These are phyloP conservation scores for Rhododendron ovatum DNA, from an alignment of 148 eudicot genomes.

Conservation along the genomic window DNA sequence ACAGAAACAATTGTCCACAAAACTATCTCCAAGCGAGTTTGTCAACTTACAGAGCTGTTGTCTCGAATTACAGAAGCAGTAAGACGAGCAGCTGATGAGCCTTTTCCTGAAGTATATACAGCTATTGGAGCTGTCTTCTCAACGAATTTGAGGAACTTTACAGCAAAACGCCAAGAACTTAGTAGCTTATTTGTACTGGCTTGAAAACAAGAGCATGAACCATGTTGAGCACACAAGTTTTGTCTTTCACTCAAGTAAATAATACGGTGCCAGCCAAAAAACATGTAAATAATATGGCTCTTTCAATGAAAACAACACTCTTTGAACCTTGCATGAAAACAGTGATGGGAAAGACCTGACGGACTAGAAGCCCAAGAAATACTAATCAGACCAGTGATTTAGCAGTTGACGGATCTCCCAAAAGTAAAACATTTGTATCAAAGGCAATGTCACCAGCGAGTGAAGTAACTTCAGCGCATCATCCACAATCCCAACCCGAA, in stretches of 20 bases:
- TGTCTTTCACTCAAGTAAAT: not conserved
- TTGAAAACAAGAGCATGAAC: conserved; percentile 5
- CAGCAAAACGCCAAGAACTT: conserved; percentile 8
- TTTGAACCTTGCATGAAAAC: too few species aligned
- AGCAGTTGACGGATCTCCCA: conserved; percentile 98
- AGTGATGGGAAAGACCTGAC: not conserved
- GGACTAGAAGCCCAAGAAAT: not conserved
- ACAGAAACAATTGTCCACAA: not conserved
- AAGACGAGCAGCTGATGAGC: conserved; percentile 99
- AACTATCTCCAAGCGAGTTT: not conserved
- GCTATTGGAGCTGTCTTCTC: conserved; percentile 99
- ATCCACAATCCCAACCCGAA: not conserved
- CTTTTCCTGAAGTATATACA: conserved; percentile 97
- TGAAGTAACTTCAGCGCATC: not conserved
- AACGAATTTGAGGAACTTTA: conserved; percentile 94
- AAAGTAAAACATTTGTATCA: conserved; percentile 83
- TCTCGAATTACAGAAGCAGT: conserved; percentile 97
- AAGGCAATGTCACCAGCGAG: not conserved
- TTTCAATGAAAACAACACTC: not conserved
- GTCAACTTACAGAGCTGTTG: conserved; percentile 72
- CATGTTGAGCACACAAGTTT: not conserved
- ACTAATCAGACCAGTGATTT: conserved; percentile 67
- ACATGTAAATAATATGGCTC: not conserved
- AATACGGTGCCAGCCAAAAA: not conserved
- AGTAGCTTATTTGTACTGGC: not conserved